Evolutionary conservation across 73 alveolate species (phyloP).

Genomic region (Paraurostyla sp.): DNA sequence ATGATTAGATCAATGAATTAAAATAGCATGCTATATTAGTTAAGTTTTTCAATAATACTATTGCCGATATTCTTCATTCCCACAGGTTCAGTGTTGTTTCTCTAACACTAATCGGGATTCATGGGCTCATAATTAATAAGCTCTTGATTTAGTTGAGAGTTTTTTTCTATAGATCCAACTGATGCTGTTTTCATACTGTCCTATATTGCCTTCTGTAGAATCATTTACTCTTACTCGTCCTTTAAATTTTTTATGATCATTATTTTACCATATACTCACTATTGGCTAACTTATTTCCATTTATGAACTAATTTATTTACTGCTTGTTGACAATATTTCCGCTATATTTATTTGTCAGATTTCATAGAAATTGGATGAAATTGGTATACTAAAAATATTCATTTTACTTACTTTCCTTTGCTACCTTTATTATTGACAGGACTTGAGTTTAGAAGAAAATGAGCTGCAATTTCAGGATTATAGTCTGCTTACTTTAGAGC

Average conservation of each 20-base stretch:
- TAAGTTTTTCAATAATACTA: conserved; percentile 20
- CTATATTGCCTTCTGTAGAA: background rate
- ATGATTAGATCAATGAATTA: conserved; percentile 84
- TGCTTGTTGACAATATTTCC: too few relatives aligned
- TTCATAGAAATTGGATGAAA: too few relatives aligned
- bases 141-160: background rate
- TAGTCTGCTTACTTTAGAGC: background rate
- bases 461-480: conserved; percentile 2
- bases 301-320: too few relatives aligned
- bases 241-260: background rate
- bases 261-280: background rate
- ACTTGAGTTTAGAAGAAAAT: background rate
- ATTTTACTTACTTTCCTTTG: background rate
- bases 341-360: too few relatives aligned
- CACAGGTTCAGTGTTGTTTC: conserved; percentile 73
- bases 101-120: conserved; percentile 74
- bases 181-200: background rate
- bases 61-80: conserved; percentile 92
- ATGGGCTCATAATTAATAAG: conserved; percentile 68
- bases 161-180: background rate
- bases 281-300: background rate
- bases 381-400: background rate
- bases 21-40: conserved; percentile 85
- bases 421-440: background rate
- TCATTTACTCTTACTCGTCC: conserved; percentile 16